phyloP scores from a whole-genome alignment of 1,139 yeast genomes.

The Geotrichum candidum region DNA sequence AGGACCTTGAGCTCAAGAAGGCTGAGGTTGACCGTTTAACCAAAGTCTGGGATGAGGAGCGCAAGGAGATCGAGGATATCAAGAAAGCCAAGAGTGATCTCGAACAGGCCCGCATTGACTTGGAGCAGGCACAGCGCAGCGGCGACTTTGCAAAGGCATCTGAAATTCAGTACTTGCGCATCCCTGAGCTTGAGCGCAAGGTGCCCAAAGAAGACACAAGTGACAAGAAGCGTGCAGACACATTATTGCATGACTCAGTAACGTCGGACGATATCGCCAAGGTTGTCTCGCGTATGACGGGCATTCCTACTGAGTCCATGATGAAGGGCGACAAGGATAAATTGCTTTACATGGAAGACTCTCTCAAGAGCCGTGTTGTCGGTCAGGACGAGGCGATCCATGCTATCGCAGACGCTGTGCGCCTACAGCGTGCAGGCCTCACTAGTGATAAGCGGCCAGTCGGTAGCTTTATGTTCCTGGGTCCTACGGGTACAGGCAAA shows the following conservation, averaged over 20 bases:
- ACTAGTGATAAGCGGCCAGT: slow-evolving; percentile 92
- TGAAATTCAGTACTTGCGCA: slow-evolving; percentile 76
- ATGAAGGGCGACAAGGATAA: slow-evolving; percentile 94
- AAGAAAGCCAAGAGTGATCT: slow-evolving; percentile 74
- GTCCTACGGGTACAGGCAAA: slow-evolving; percentile 98
- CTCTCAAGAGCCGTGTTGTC: slow-evolving; percentile 69
- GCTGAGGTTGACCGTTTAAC: slow-evolving; percentile 66
- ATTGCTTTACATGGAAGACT: slow-evolving; percentile 76
- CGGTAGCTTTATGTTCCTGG: slow-evolving; percentile 91
- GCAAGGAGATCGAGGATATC: slow-evolving; percentile 62
- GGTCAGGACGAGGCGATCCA: slow-evolving; percentile 95
- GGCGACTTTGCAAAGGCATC: slow-evolving; percentile 88
- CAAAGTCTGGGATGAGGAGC: slow-evolving; percentile 81
- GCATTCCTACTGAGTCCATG: slow-evolving; percentile 87
- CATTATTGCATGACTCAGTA: slow-evolving; percentile 81
- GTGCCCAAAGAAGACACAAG: slow-evolving; percentile 45
- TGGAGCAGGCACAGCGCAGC: slow-evolving; percentile 75
- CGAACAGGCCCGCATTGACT: slow-evolving; percentile 75
- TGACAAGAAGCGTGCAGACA: slow-evolving; percentile 23
- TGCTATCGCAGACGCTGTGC: slow-evolving; percentile 88
- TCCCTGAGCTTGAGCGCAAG: slow-evolving; percentile 68
- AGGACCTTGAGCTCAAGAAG: slow-evolving; percentile 55
- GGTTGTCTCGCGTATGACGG: slow-evolving; percentile 91
- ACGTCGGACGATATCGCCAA: slow-evolving; percentile 89
- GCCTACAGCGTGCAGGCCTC: slow-evolving; percentile 92